Evolutionary conservation across 441 rosid species (phyloP).

Genomic region (Jatropha podagrica): DNA sequence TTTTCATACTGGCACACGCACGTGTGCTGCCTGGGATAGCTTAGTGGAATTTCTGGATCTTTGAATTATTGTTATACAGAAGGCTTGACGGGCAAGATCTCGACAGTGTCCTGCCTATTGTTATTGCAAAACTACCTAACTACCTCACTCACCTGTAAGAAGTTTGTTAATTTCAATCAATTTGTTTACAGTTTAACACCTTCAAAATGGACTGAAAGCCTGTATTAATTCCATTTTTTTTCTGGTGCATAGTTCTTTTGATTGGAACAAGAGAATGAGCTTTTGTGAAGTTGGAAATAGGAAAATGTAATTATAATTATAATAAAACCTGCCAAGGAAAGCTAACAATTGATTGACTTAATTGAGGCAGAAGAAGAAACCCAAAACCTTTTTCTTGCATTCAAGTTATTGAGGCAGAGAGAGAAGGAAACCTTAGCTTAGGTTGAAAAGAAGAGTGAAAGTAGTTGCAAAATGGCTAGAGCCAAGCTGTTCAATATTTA

Average conservation of each 20-base stretch:
- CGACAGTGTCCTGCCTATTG: constrained; percentile 34
- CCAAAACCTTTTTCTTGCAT: too few relatives aligned
- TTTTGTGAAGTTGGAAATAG: constrained; percentile 31
- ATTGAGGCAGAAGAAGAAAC: too few relatives aligned
- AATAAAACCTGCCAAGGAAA: too few relatives aligned
- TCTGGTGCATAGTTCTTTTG: constrained; percentile 28
- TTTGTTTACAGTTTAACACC: background rate
- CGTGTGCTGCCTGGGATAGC: too few relatives aligned
- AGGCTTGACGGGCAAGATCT: constrained; percentile 38
- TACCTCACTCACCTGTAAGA: constrained; percentile 36
- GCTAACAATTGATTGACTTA: too few relatives aligned
- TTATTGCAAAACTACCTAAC: constrained; percentile 36
- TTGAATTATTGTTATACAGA: constrained; percentile 17
- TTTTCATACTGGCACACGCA: too few relatives aligned
- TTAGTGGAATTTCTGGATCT: background rate
- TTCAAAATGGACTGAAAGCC: background rate
- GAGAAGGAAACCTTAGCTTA: too few relatives aligned
- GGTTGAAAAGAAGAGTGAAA: too few relatives aligned
- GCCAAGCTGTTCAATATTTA: too few relatives aligned
- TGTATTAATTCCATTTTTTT: background rate
- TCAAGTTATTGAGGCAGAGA: too few relatives aligned
- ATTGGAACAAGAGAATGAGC: constrained; percentile 39
- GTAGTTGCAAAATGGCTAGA: too few relatives aligned
- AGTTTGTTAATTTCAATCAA: constrained; percentile 3
- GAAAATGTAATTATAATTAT: too few relatives aligned